phyloP scores from a whole-genome alignment of 2,329 filamentous ascomycete species.

The Scolecobasidium constrictum region DNA sequence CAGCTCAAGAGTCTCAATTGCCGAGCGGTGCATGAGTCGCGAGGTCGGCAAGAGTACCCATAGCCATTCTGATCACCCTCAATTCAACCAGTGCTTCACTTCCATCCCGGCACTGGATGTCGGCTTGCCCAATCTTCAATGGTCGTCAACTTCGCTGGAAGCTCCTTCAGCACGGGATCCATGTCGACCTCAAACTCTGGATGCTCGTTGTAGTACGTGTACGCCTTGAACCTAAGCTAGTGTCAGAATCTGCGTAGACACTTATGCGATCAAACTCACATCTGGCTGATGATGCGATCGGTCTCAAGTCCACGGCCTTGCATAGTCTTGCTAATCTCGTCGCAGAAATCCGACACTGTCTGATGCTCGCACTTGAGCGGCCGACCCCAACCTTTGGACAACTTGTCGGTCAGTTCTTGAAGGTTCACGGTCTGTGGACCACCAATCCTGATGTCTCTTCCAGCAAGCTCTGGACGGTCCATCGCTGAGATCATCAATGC shows the following conservation, averaged over 20 bases:
- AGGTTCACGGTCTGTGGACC: conserved; percentile 26
- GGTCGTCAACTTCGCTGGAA: conserved; percentile 21
- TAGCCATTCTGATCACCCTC: too few species aligned
- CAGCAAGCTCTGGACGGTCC: conserved; percentile 22
- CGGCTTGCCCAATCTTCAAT: conserved; percentile 27
- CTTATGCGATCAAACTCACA: conserved; percentile 16
- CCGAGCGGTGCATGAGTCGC: too few species aligned
- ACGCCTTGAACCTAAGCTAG: conserved; percentile 22
- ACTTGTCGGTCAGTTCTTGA: conserved; percentile 21
- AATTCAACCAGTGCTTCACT: too few species aligned
- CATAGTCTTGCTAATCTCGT: conserved; percentile 22
- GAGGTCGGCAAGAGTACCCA: too few species aligned
- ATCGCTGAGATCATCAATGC: conserved; percentile 27
- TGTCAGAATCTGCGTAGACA: background rate
- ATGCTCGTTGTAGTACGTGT: conserved; percentile 30
- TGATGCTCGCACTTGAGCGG: conserved; percentile 23
- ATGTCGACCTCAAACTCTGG: conserved; percentile 29
- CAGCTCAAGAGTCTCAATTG: too few species aligned
- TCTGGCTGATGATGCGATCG: conserved; percentile 25
- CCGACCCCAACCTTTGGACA: conserved; percentile 23
- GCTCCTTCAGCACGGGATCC: conserved; percentile 21
- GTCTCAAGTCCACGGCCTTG: conserved; percentile 23
- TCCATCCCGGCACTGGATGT: conserved; percentile 2
- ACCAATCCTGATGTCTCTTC: conserved; percentile 24
- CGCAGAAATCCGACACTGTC: conserved; percentile 22